Evolutionary conservation across 2,329 filamentous ascomycete genomes (phyloP).

Genomic region (Cladosporium austrohemisphaericum): DNA sequence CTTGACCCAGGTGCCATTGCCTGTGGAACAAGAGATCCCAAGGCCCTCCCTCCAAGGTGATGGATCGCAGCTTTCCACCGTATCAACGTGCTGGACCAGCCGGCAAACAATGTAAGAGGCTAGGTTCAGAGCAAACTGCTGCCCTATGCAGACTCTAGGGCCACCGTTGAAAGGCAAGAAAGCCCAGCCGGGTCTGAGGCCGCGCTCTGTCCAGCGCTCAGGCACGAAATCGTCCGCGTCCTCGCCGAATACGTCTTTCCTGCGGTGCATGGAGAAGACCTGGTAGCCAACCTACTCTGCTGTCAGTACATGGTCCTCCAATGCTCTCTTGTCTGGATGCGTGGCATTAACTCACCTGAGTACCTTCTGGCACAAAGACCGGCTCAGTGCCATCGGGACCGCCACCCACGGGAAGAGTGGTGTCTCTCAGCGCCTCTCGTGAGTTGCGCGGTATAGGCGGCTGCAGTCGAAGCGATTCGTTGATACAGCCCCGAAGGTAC

Average conservation of each 20-base stretch:
- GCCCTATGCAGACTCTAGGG: constrained; percentile 47
- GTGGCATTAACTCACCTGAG: constrained; percentile 45
- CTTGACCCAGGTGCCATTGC: background rate
- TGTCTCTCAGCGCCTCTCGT: constrained; percentile 46
- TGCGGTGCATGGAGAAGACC: constrained; percentile 36
- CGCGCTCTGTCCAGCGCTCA: constrained; percentile 32
- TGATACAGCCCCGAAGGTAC: constrained; percentile 57
- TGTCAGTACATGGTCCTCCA: constrained; percentile 25
- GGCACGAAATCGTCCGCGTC: constrained; percentile 38
- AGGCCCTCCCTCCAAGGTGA: constrained; percentile 12
- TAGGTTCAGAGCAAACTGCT: constrained; percentile 50
- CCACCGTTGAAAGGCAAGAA: constrained; percentile 48
- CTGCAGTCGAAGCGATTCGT: constrained; percentile 47
- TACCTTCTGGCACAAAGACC: constrained; percentile 41
- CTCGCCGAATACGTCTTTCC: constrained; percentile 35
- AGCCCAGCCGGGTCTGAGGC: constrained; percentile 43
- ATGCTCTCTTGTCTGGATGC: too few relatives aligned
- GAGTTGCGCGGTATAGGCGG: constrained; percentile 50
- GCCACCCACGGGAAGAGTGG: constrained; percentile 46
- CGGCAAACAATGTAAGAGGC: constrained; percentile 47
- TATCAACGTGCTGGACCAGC: constrained; percentile 43
- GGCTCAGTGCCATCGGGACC: constrained; percentile 43
- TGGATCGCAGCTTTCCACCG: constrained; percentile 29
- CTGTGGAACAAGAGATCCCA: constrained; percentile 1
- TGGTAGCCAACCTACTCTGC: constrained; percentile 33